Evolutionary conservation across 305 asterid species (phyloP).

Genomic region (Solanum hybrid): DNA sequence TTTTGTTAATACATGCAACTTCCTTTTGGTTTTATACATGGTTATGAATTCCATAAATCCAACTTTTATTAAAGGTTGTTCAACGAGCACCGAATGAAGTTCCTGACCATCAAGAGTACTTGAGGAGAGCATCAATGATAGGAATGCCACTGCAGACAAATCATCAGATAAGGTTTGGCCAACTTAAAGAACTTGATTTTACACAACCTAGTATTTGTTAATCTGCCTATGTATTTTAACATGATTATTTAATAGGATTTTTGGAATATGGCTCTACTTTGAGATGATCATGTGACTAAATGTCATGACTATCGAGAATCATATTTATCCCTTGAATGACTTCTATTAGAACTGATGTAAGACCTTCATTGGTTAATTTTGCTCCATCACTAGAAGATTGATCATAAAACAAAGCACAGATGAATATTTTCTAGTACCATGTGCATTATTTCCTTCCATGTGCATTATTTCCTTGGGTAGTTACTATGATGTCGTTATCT

Average conservation of each 20-base stretch:
- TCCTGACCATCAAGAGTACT: constrained; percentile 24
- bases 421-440: background rate
- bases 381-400: background rate
- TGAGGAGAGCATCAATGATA: constrained; percentile 26
- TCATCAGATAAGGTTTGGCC: constrained; percentile 44
- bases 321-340: background rate
- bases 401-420: background rate
- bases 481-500: background rate
- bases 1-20: background rate
- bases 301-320: background rate
- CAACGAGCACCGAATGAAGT: constrained; percentile 37
- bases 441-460: background rate
- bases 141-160: constrained; percentile 31
- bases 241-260: background rate
- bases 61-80: constrained; percentile 29
- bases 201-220: background rate
- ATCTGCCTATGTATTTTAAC: background rate
- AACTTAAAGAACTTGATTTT: constrained; percentile 8
- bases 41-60: background rate
- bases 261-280: background rate
- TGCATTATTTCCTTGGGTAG: background rate
- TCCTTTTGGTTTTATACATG: background rate
- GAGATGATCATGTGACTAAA: constrained; percentile 1
- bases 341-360: background rate
- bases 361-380: background rate